Evolutionary conservation across 2,329 filamentous ascomycete species (phyloP).

Genomic region (Polychaeton citri): DNA sequence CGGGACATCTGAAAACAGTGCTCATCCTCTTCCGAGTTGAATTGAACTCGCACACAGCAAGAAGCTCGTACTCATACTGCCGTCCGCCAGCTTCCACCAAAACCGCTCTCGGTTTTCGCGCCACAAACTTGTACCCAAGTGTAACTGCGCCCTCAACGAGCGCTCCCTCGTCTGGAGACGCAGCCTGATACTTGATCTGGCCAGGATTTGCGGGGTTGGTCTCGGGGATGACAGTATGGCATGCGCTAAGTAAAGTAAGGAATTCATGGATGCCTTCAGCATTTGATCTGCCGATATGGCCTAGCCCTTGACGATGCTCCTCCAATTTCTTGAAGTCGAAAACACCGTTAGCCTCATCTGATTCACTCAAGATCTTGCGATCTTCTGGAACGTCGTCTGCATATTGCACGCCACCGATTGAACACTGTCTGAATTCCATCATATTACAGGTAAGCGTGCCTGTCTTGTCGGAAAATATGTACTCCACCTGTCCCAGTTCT

Average conservation of each 20-base stretch:
- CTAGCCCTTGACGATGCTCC: conserved; percentile 45
- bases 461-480: conserved; percentile 97
- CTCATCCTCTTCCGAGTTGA: conserved; percentile 97
- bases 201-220: conserved; percentile 61
- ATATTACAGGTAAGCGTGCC: conserved; percentile 94
- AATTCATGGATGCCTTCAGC: conserved; percentile 65
- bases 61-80: conserved; percentile 70
- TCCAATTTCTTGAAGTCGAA: conserved; percentile 69
- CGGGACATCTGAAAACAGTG: conserved; percentile 87
- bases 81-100: conserved; percentile 64
- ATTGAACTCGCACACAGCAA: conserved; percentile 99
- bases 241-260: conserved; percentile 71
- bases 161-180: conserved; percentile 94
- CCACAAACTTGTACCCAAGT: conserved; percentile 80
- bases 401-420: conserved; percentile 88
- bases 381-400: conserved; percentile 87
- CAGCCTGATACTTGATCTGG: conserved; percentile 92
- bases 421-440: conserved; percentile 97
- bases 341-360: conserved; percentile 64
- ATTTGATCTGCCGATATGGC: conserved; percentile 29
- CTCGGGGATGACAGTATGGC: conserved; percentile 96
- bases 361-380: conserved; percentile 55
- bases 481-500: conserved; percentile 95
- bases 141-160: conserved; percentile 78
- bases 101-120: conserved; percentile 78